Evolutionary conservation across 2,329 filamentous ascomycete species (phyloP).

Genomic region (Fusarium sp.): DNA sequence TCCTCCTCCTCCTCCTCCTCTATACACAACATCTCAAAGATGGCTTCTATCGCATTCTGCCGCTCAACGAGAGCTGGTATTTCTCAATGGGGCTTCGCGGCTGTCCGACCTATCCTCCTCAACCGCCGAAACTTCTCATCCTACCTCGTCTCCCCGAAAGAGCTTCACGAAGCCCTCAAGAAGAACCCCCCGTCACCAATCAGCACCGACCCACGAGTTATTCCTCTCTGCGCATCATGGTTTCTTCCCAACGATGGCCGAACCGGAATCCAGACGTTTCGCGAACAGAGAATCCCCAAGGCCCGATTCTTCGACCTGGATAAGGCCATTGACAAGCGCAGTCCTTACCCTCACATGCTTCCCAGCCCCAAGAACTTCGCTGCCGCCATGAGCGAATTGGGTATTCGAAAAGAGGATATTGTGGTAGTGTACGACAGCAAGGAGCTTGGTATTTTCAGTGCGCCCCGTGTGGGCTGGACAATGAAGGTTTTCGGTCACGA

Average conservation of each 20-base stretch:
- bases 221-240: constrained; percentile 94
- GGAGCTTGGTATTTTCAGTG: constrained; percentile 93
- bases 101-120: constrained; percentile 46
- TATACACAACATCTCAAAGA: constrained; percentile 41
- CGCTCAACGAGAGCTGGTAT: constrained; percentile 56
- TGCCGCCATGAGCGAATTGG: constrained; percentile 86
- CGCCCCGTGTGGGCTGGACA: constrained; percentile 94
- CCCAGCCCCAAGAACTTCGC: constrained; percentile 84
- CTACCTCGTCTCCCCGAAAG: constrained; percentile 86
- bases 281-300: constrained; percentile 84
- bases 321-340: constrained; percentile 86
- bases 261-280: constrained; percentile 83
- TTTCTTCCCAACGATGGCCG: constrained; percentile 94
- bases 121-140: constrained; percentile 68
- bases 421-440: constrained; percentile 95
- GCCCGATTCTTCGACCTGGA: constrained; percentile 98
- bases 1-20: constrained; percentile 15
- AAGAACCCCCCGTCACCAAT: constrained; percentile 84
- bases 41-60: constrained; percentile 58
- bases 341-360: constrained; percentile 96
- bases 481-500: constrained; percentile 89
- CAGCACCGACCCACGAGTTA: constrained; percentile 82
- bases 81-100: constrained; percentile 50
- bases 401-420: constrained; percentile 86
- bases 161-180: constrained; percentile 83